phyloP scores from a whole-genome alignment of 768 basidiomycete genomes.

The Vishniacozyma victoriae region DNA sequence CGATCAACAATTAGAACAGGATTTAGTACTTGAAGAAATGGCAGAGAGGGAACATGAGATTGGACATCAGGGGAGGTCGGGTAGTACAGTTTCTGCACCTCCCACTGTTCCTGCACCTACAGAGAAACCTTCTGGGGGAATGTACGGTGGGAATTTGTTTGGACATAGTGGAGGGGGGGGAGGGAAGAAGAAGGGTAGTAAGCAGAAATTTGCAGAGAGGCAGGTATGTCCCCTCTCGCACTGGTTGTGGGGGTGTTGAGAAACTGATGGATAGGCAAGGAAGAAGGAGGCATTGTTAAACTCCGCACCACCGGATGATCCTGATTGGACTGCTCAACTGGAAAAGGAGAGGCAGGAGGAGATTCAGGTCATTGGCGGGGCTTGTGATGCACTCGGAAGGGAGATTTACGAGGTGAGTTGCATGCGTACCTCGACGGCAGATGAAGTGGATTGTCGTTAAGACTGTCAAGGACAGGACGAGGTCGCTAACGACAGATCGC shows the following conservation, averaged over 20 bases:
- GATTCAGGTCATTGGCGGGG: slow-evolving; percentile 36
- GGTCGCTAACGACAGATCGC: slow-evolving; percentile 63
- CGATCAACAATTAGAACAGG: slow-evolving; percentile 10
- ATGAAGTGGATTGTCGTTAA: neutral
- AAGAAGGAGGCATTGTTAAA: slow-evolving; percentile 42
- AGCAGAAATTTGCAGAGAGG: slow-evolving; percentile 44
- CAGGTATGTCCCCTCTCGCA: slow-evolving; percentile 31
- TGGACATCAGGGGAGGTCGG: neutral
- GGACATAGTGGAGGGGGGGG: slow-evolving; percentile 9
- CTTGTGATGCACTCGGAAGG: slow-evolving; percentile 37
- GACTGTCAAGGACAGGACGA: neutral
- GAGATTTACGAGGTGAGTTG: slow-evolving; percentile 42
- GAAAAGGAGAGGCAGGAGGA: slow-evolving; percentile 44
- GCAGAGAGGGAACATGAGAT: slow-evolving; percentile 11
- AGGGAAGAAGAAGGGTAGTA: slow-evolving; percentile 45
- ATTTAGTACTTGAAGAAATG: slow-evolving; percentile 18
- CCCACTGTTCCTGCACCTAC: neutral
- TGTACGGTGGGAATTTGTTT: slow-evolving; percentile 9
- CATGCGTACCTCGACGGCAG: neutral
- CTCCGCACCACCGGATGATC: slow-evolving; percentile 39
- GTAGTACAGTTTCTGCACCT: neutral
- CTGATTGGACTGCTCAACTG: slow-evolving; percentile 38
- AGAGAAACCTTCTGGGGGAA: slow-evolving; percentile 6
- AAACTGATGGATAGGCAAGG: slow-evolving; percentile 31
- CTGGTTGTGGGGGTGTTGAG: neutral